phyloP scores from a whole-genome alignment of 805 yeast genomes.

The Wickerhamomyces alni region DNA sequence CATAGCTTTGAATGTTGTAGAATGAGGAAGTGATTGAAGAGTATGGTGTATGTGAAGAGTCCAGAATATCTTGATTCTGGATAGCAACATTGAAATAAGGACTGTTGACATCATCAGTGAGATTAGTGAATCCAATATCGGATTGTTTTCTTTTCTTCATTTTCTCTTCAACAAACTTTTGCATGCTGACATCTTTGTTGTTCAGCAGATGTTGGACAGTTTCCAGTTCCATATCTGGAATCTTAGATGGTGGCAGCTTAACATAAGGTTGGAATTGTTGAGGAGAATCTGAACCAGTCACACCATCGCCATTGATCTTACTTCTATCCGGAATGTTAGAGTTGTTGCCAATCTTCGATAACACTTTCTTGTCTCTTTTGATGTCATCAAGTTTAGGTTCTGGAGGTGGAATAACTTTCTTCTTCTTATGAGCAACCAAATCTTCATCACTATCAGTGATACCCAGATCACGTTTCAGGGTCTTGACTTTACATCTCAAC shows the following conservation, averaged over 20 bases:
- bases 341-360: conserved; percentile 14
- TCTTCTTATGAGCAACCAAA: conserved; percentile 70
- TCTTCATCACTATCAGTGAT: conserved; percentile 83
- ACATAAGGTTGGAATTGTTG: conserved; percentile 65
- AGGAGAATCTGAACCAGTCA: conserved; percentile 21
- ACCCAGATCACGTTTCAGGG: conserved; percentile 66
- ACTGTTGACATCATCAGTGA: conserved; percentile 80
- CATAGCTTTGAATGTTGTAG: conserved; percentile 59
- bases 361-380: conserved; percentile 15
- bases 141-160: conserved; percentile 62
- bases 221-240: conserved; percentile 86
- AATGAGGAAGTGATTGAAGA: conserved; percentile 69
- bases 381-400: conserved; percentile 4
- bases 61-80: conserved; percentile 40
- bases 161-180: conserved; percentile 80
- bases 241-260: conserved; percentile 80
- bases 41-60: conserved; percentile 65
- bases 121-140: conserved; percentile 68
- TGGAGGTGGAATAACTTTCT: conserved; percentile 30
- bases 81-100: conserved; percentile 71
- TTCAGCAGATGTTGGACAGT: conserved; percentile 71
- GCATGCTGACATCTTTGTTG: conserved; percentile 72
- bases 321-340: conserved; percentile 14
- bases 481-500: conserved; percentile 64
- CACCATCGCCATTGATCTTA: conserved; percentile 15